Percentiles rank a stretch among this genome's conserved stretches.
phyloP scores from a whole-genome alignment of 441 rosid genomes.

The Bocquillonia castaneifolia region DNA sequence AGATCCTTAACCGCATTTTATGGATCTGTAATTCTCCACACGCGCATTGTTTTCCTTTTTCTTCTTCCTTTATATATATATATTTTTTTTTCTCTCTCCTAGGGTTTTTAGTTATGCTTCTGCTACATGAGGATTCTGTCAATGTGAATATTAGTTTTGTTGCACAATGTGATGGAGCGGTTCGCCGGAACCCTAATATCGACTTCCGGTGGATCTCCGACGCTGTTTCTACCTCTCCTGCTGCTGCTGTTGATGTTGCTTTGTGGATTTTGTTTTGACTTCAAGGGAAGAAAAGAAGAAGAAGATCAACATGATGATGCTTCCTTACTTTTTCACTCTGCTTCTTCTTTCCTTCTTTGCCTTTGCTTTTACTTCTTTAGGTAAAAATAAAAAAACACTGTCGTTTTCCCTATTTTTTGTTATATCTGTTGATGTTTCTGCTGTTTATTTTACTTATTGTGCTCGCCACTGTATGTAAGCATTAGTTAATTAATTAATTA shows the following conservation, averaged over 20 bases:
- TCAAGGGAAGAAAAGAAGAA: constrained; percentile 23
- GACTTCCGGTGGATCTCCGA: constrained; percentile 26
- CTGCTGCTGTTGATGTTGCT: no score
- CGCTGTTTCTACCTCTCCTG: constrained; percentile 18
- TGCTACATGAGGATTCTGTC: constrained; percentile 25
- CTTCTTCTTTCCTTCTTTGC: constrained; percentile 36
- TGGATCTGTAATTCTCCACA: constrained; percentile 49
- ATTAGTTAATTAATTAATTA: no score
- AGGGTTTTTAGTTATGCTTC: constrained; percentile 35
- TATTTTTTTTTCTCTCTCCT: constrained; percentile 29
- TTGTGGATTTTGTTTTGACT: constrained; percentile 27
- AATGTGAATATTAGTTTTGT: constrained; percentile 4
- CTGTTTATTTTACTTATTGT: background rate
- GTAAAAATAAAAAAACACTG: constrained; percentile 35
- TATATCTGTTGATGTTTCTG: background rate
- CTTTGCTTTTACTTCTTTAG: constrained; percentile 45
- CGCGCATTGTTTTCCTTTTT: constrained; percentile 29
- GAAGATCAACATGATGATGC: no score
- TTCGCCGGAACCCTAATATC: constrained; percentile 24
- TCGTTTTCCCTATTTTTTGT: background rate
- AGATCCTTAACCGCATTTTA: constrained; percentile 47
- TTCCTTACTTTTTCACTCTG: constrained; percentile 35
- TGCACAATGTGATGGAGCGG: constrained; percentile 34
- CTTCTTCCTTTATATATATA: no score
- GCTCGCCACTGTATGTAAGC: no score